Conservation (phyloP, 2,329 filamentous ascomycete genomes). For the Sarocladium brachiariae region DNA sequence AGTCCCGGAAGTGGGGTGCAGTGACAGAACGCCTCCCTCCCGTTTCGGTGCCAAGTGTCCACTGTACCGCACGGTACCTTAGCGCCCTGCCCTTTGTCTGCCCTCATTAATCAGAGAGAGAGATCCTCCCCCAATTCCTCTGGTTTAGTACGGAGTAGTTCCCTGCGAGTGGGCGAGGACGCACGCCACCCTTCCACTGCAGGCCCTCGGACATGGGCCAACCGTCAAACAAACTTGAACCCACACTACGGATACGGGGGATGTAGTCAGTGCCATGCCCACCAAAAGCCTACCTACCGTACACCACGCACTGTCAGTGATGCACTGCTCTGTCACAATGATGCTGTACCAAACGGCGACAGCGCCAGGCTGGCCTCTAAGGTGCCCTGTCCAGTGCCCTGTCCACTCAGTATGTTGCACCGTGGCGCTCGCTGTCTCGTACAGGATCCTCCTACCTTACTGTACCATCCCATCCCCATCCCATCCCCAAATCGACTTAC, state of each 20-base stretch:
- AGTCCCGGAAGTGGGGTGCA: background rate
- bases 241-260: too few species aligned
- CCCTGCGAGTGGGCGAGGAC: too few species aligned
- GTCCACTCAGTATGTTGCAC: background rate
- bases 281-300: too few species aligned
- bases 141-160: too few species aligned
- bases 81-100: background rate
- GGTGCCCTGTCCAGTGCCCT: background rate
- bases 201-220: too few species aligned
- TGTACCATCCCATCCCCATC: background rate
- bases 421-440: background rate
- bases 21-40: slow-evolving; percentile 2
- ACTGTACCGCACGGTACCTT: background rate
- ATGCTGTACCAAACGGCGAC: background rate
- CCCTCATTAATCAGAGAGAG: too few species aligned
- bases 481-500: slow-evolving; percentile 8
- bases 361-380: slow-evolving; percentile 4
- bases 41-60: background rate
- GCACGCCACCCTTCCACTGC: too few species aligned
- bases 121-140: background rate
- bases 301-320: too few species aligned
- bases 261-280: too few species aligned
- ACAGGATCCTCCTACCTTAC: background rate
- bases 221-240: too few species aligned
- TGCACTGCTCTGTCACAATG: too few species aligned